Conservation (phyloP, 257 asterid genomes). For the Solanum sitiens region DNA sequence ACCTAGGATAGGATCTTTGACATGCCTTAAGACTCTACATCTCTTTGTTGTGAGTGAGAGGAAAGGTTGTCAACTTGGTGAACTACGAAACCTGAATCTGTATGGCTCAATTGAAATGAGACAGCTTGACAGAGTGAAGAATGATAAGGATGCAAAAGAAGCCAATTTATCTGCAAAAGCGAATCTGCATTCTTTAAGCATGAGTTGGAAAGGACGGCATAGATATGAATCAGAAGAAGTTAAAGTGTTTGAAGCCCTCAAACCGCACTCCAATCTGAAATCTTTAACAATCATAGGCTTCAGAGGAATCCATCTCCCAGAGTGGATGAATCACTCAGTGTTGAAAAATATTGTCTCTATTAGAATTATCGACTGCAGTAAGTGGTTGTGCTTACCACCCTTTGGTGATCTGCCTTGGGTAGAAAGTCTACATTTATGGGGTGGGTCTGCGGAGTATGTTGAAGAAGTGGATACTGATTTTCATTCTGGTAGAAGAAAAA, state of each 20-base stretch:
- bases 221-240: no score
- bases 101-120: no score
- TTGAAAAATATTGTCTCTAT: background rate
- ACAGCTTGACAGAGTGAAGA: no score
- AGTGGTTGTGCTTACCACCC: constrained; percentile 1
- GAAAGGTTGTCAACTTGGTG: no score
- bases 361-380: background rate
- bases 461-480: background rate
- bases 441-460: background rate
- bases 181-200: background rate
- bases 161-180: constrained; percentile 13
- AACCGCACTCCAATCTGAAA: constrained; percentile 6
- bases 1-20: no score
- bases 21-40: no score
- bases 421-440: background rate
- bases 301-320: constrained; percentile 2
- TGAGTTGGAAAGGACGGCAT: background rate
- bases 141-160: background rate
- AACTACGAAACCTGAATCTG: no score
- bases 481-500: no score
- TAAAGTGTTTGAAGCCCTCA: constrained; percentile 12
- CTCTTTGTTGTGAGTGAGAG: no score
- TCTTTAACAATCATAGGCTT: background rate
- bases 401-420: constrained; percentile 12
- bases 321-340: constrained; percentile 11